Base-by-base conservation (phyloP, 306 rosid species). In the Citrullus amarus region DNA sequence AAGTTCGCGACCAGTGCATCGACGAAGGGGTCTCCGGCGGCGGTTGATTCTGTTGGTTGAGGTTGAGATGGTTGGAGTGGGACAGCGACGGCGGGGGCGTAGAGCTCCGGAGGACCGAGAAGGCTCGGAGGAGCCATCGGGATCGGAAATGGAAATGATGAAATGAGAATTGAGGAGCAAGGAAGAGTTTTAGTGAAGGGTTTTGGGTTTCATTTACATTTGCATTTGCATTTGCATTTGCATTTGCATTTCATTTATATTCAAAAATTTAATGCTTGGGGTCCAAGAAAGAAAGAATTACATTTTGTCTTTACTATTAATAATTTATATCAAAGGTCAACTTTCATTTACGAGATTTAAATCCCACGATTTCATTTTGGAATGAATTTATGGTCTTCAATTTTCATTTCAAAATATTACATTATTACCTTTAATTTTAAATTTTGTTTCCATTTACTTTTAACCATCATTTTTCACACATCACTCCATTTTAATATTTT, bases 91-190 rank as follows among this genome's bases (percentile, higher is more conserved):
- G 57, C 20, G 10, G 57, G 9, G 3, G 16, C 9, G 76, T 83
- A 76, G 73, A 87, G 68, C 81, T 86, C 91, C 36, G 91, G 96
- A 13, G 96, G 96, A 16, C 96, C 91, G 9, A 87, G 77, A 51
- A 90, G 91, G n/a, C 34, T 59, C 2, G 86, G 84, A 78, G 84
- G 80, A 36, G 87, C 90, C 92, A 88, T 87, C n/a, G 13, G 71
- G 8, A 43, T n/a, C 2, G 75, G 0, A 38, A 4, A 4, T 4
- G 44, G 44, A 41, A 41, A 41, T 41, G 9, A 6, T n/a, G 13
- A 55, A n/a, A n/a, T 56, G 2, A 9, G 39, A 36, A 36, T 36
- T 5, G 39, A 36, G 5, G 6, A 36, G 8, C 1, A 2, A 43
- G 10, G 10, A 43, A 6, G 9, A 18, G 20, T 3, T 62, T 63